Evolutionary conservation across 2,329 filamentous ascomycete species (phyloP), one percentile per base, ranked within the genome.

Genomic region (Cladosporium colombiae): DNA sequence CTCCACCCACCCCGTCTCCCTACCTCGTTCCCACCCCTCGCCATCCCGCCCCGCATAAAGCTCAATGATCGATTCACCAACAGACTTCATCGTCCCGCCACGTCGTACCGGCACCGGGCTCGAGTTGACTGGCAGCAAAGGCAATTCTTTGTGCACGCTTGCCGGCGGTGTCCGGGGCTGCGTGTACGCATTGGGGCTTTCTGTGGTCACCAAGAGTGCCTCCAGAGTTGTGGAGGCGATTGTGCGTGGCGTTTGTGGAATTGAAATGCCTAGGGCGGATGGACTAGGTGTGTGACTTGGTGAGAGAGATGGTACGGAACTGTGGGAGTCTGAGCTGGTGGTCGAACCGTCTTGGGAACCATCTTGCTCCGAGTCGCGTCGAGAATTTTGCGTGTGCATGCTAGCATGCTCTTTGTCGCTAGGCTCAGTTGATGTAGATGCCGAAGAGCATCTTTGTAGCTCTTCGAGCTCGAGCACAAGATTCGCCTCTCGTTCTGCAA

Each of bases 41-140:
- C 44, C 44, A 11, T 50, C 44, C 21, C 40, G 13, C n/a, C 31
- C 31, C 2, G 21, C 60, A 35, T 75, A 75, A 29, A 70, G 71
- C 16, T 73, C 74, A 25, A 75, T 74, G 52, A 76, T 76, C n/a
- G 70, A 73, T 14, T 75, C 74, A 1, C 72, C 73, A 18, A 75
- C 59, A 29, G 72, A 74, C 23, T 74, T 70, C 14, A 72, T 31
- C n/a, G 74, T 76, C 49, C 72, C 70, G 14, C 65, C 70, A 53
- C 74, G 65, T 21, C 66, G 65, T 1, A 57, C 55, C 5, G 58
- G 33, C 7, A 52, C 55, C 21, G 68, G 70, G 23, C 67, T 70
- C 18, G 67, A 68, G 2, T 65, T 63, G 23, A 62, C 37, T 13
- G 73, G 73, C 1, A 71, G 68, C 56, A 67, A 68, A 1, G 73